phyloP scores from a whole-genome alignment of 345 rosid genomes.

The Physaria fendleri region DNA sequence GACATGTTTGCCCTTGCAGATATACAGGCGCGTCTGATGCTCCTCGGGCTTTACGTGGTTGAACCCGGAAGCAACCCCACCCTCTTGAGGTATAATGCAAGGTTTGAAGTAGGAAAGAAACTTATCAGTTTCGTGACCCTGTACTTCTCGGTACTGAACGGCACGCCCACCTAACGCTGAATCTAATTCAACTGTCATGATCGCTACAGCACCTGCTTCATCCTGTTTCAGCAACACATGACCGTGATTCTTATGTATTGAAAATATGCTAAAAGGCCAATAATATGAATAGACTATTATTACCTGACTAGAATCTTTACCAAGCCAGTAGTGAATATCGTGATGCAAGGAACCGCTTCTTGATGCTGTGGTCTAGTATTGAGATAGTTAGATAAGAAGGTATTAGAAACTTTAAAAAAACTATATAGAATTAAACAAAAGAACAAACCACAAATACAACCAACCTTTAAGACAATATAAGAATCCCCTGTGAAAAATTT shows the following conservation, averaged over 20 bases:
- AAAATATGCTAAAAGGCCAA: not conserved
- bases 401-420: not conserved
- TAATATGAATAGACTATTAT: not conserved
- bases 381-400: not conserved
- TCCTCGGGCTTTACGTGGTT: slow-evolving; percentile 74
- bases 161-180: slow-evolving; percentile 99
- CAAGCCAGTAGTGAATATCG: slow-evolving; percentile 92
- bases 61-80: slow-evolving; percentile 87
- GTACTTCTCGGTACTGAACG: slow-evolving; percentile 96
- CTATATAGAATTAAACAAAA: not conserved
- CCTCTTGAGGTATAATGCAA: slow-evolving; percentile 92
- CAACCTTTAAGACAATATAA: slow-evolving; percentile 77
- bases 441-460: slow-evolving; percentile 13
- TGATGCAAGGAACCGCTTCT: slow-evolving; percentile 70
- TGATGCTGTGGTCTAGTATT: slow-evolving; percentile 60
- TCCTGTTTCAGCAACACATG: slow-evolving; percentile 51
- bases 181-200: slow-evolving; percentile 93
- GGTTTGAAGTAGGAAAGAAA: slow-evolving; percentile 95
- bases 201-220: slow-evolving; percentile 88
- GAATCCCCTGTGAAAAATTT: slow-evolving; percentile 92
- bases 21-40: slow-evolving; percentile 70
- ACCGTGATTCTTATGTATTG: slow-evolving; percentile 4
- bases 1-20: slow-evolving; percentile 90
- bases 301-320: slow-evolving; percentile 87
- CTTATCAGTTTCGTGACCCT: slow-evolving; percentile 92